Evolutionary conservation across 495 filamentous ascomycete genomes (phyloP), one percentile per base, ranked within the genome.

Genomic region (Pyronema omphalodes): DNA sequence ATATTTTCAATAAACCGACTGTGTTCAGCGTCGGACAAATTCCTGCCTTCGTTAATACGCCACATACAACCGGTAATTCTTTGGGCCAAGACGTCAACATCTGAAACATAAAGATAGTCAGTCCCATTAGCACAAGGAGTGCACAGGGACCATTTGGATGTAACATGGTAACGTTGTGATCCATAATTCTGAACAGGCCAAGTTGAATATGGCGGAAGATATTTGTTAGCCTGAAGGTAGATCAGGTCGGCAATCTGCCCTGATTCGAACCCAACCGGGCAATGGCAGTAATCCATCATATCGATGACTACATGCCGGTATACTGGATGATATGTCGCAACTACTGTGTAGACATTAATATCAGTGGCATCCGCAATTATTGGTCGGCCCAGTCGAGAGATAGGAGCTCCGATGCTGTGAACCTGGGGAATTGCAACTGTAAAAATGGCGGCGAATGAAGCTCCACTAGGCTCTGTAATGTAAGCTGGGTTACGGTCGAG

Each of bases 41-140:
- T 19, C 36, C 37, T 14, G 9, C 36, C 14, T 18, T 52, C 50
- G 37, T 40, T 14, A n/a, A 33, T 33, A 7, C 50, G 11, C 17
- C 11, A 52, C 50, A 52, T 52, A 37, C 36, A 52, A n/a, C 36
- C 37, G 18, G 50, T 35, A 43, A 52, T 52, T 18, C 50, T 17
- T 33, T 52, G 50, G 35, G 19, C n/a, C n/a, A 52, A n/a, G 37
- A 52, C 50, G 17, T 43, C 37, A 12, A 52, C 14, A 33, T 52
- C 50, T n/a, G 50, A 52, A 40, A 43, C 50, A 34, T 40, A 52
- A n/a, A 52, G 35, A 37, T n/a, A 1, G 37, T 52, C 50, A 12
- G 3, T 11, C 3, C 50, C 50, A 7, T 52, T 41, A n/a, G 50
- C 35, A 23, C 6, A 5, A 3, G 35, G 19, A 9, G 34, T 40